Percentiles rank a stretch among this genome's conserved stretches.
phyloP scores from a whole-genome alignment of 2,329 filamentous ascomycete species.

The Helotiales sp. region DNA sequence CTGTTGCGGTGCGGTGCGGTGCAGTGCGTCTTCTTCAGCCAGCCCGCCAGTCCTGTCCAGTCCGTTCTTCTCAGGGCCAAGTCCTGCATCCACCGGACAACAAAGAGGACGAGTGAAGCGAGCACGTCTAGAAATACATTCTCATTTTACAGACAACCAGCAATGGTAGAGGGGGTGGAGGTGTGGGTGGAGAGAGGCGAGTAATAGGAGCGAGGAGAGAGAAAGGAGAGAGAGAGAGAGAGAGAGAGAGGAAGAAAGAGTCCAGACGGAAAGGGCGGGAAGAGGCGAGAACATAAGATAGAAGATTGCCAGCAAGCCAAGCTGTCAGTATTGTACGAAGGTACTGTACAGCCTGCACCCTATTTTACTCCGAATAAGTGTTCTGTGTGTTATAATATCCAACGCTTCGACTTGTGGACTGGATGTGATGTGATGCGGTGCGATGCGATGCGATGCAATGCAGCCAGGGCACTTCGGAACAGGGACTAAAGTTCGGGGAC shows the following conservation, averaged over 20 bases:
- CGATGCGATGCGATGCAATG: no score
- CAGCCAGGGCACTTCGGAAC: neutral
- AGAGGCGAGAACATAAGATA: no score
- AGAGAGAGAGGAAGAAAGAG: neutral
- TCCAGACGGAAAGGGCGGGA: constrained; percentile 1
- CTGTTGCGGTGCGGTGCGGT: neutral
- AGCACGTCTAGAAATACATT: constrained; percentile 9
- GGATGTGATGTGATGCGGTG: neutral
- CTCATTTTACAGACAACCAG: neutral
- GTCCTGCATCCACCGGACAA: neutral
- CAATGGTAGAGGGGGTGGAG: constrained; percentile 4
- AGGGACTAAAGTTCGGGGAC: neutral
- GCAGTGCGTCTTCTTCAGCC: no score
- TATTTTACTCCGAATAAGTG: no score
- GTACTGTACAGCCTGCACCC: no score
- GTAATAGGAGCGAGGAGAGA: neutral
- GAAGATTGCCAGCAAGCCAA: neutral
- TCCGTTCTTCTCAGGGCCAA: constrained; percentile 1
- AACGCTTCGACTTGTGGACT: neutral
- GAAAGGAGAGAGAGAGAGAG: neutral
- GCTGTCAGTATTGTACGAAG: no score
- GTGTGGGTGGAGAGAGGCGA: neutral
- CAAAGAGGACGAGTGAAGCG: neutral
- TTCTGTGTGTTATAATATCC: neutral
- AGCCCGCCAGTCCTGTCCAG: neutral